Evolutionary conservation across 139 green algal genomes (phyloP).

Genomic region (Micractinium sp.): DNA sequence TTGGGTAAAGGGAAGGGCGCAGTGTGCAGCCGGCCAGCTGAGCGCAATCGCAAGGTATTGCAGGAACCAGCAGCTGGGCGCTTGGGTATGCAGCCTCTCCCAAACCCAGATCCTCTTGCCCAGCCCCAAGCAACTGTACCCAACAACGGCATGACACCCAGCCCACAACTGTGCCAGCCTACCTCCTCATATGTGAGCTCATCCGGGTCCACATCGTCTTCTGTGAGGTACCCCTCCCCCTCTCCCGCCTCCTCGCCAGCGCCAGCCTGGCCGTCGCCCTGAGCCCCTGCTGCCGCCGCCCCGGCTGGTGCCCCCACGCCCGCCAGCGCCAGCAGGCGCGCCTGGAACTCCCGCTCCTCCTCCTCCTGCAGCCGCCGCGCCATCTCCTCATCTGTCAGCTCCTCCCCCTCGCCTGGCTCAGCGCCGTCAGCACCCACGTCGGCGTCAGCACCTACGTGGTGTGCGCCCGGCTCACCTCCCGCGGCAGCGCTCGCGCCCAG

Average conservation of each 20-base stretch:
- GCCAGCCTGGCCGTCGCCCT: not conserved
- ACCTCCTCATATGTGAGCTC: slow-evolving; percentile 56
- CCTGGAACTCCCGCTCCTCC: slow-evolving; percentile 53
- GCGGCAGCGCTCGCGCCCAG: not conserved
- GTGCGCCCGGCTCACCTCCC: not conserved
- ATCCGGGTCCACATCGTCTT: slow-evolving; percentile 46
- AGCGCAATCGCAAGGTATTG: no score
- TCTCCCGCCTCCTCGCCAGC: not conserved
- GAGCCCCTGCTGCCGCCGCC: not conserved
- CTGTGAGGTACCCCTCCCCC: not conserved
- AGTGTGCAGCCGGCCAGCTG: no score
- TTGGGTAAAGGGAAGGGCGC: no score
- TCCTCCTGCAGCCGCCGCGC: slow-evolving; percentile 51
- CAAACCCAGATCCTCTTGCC: no score
- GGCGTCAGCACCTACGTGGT: no score
- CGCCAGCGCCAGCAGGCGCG: slow-evolving; percentile 45
- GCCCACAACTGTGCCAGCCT: not conserved
- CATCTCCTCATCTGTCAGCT: slow-evolving; percentile 41
- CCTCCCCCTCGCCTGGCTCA: not conserved
- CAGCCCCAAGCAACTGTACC: not conserved
- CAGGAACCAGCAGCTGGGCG: no score
- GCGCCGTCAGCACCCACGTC: not conserved
- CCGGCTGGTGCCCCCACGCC: slow-evolving; percentile 6
- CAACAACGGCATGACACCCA: not conserved
- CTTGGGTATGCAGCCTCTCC: no score